phyloP scores from a whole-genome alignment of 768 basidiomycete species.

The Panaeolus cyanescens region DNA sequence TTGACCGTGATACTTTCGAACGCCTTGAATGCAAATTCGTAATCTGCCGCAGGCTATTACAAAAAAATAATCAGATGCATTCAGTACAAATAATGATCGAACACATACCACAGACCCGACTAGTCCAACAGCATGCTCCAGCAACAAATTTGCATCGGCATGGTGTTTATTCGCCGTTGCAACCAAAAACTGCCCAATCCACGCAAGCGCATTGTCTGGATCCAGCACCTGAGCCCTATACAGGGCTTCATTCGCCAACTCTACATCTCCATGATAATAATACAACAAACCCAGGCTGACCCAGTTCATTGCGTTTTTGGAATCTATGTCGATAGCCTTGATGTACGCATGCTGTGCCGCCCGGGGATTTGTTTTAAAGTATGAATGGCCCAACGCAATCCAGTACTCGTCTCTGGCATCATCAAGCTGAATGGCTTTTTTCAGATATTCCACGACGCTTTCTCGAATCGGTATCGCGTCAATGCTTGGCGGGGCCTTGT shows the following conservation, averaged over 20 bases:
- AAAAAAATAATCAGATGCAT: neutral
- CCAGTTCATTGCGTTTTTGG: constrained; percentile 84
- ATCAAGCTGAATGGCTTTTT: constrained; percentile 73
- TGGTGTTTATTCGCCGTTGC: constrained; percentile 61
- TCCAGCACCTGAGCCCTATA: constrained; percentile 88
- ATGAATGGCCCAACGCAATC: constrained; percentile 77
- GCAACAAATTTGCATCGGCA: constrained; percentile 63
- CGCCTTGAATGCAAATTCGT: constrained; percentile 67
- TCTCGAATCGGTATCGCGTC: constrained; percentile 35
- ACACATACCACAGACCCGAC: constrained; percentile 55
- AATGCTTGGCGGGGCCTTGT: constrained; percentile 23
- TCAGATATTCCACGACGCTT: constrained; percentile 55
- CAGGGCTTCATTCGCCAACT: constrained; percentile 85
- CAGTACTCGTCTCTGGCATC: constrained; percentile 76
- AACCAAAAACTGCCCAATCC: constrained; percentile 87
- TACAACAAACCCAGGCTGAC: constrained; percentile 88
- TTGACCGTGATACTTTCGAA: constrained; percentile 40
- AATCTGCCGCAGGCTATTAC: constrained; percentile 75
- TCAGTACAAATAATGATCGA: neutral
- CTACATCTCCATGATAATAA: constrained; percentile 73
- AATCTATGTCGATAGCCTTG: constrained; percentile 81
- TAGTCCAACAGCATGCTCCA: constrained; percentile 73
- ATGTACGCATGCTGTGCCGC: constrained; percentile 92
- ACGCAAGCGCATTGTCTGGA: constrained; percentile 85
- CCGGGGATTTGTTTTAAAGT: constrained; percentile 67